These are phyloP conservation scores for Blastobotrys capitulatus DNA, from an alignment of 1,139 yeast species.

Conservation along the genomic window DNA sequence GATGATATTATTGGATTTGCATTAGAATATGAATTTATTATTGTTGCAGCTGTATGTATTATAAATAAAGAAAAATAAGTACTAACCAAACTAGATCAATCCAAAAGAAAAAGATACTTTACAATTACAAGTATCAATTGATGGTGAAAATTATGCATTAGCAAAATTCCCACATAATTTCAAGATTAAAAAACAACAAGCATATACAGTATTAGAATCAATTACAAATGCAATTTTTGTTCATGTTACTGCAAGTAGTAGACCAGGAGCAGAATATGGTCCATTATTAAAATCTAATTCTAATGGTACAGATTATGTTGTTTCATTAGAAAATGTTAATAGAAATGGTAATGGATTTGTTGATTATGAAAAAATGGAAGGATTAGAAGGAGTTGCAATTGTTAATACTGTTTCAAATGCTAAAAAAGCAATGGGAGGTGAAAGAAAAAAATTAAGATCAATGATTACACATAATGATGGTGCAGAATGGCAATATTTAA, in stretches of 20 bases:
- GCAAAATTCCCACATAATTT: conserved; percentile 75
- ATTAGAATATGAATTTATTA: conserved; percentile 56
- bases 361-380: conserved; percentile 81
- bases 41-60: conserved; percentile 56
- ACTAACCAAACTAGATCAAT: conserved; percentile 9
- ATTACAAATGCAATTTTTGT: conserved; percentile 69
- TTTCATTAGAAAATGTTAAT: conserved; percentile 68
- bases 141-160: conserved; percentile 74
- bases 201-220: conserved; percentile 80
- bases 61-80: neutral
- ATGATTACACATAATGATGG: conserved; percentile 89
- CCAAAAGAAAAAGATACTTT: conserved; percentile 41
- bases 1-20: conserved; percentile 62
- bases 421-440: conserved; percentile 34
- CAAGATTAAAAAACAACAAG: conserved; percentile 58
- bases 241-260: conserved; percentile 67
- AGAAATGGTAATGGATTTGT: conserved; percentile 70
- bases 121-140: conserved; percentile 68
- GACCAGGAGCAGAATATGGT: conserved; percentile 59
- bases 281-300: conserved; percentile 84
- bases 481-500: conserved; percentile 70
- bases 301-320: conserved; percentile 90
- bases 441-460: conserved; percentile 56
- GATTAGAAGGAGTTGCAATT: conserved; percentile 81
- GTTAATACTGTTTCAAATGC: conserved; percentile 63